Base-by-base conservation (phyloP, 2,329 filamentous ascomycete species). In the Didymella pomorum region DNA sequence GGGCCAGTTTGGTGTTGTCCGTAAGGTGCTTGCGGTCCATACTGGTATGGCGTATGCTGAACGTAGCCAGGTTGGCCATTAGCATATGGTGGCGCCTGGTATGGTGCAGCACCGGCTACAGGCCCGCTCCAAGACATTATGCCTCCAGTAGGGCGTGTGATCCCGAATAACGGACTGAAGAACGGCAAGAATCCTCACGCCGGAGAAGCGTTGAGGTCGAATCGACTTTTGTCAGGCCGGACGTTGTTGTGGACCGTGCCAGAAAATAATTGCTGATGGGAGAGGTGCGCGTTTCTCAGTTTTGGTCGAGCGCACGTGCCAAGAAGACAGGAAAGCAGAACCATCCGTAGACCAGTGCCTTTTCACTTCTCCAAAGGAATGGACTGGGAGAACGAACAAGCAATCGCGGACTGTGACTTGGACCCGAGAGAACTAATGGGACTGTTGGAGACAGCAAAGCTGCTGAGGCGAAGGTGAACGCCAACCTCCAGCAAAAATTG, bases 111-210 rank as follows among this genome's bases (percentile, higher is more conserved):
- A 63, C 71, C 69, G 23, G 71, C 65, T 45, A 72, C 67, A 33
- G 73, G 71, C 21, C 71, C 73, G 59, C 64, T 74, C 75, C 75
- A 77, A 61, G 75, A 73, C 75, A 78, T 78, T 43, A 55, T 23
- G 45, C 28, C 21, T 8, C 41, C 62, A 62, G 41, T 49, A 56
- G 35, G 37, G 45, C n/a, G 28, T 23, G 31, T 56, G 26, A 20
- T 49, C 35, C 2, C 23, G 12, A 20, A 44, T 28, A 10, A 25
- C 20, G 29, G 6, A 4, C 3, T 4, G 28, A 12, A n/a, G 7
- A 16, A 20, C 10, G 28, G 41, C 21, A 18, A n/a, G 16, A 26
- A 4, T 14, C 26, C 14, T 43, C 21, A 26, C 21, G 16, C 6
- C 18, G 14, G 8, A 25, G 41, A 18, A 39, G 46, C 37, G 21